Base-by-base conservation (phyloP, 768 basidiomycete species). In the Kwoniella newhampshirensis region DNA sequence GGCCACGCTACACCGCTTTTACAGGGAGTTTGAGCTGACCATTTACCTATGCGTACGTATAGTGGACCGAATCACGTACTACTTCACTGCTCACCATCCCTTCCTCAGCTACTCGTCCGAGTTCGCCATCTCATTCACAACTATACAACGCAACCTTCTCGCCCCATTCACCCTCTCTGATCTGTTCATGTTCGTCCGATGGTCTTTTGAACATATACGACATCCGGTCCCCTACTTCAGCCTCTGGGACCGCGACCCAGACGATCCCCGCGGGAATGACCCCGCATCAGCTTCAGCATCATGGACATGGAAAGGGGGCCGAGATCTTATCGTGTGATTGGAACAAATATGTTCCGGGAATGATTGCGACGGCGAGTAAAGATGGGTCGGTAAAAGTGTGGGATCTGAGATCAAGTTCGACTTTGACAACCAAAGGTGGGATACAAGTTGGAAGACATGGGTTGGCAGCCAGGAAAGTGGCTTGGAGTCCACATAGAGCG, bases 91-190 rank as follows among this genome's bases (percentile, higher is more conserved):
- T 81, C 7, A 94, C 93, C 0, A 78, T 98, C 39, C 85, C 88
- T 67, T 13, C 32, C 13, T 32, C 32, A 6, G 7, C 32, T 13
- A 32, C 7, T 32, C 32, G 32, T 32, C 32, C 32, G 6, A 13
- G 32, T 6, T 6, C 23, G 15, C 90, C 91, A 0, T 91, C 94
- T 77, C 78, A 81, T 37, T 81, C 86, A 2, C 92, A 92, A 67
- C 88, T 92, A 47, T 97, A 97, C 75, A 85, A 89, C 71, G 87
- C 91, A 1, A 77, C 89, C 36, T 98, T 91, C 80, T 96, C 92
- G 2, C 94, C 94, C 0, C 92, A 94, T 71, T 84, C 88, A 53
- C 87, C 91, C 4, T 86, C 87, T 53, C 75, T 87, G 28, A 61
- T 98, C 54, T 87, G 87, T 0, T 86, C 89, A 1, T 91, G 89